These are phyloP conservation scores for Malus asiatica DNA, from an alignment of 306 rosid genomes.

Conservation along the genomic window DNA sequence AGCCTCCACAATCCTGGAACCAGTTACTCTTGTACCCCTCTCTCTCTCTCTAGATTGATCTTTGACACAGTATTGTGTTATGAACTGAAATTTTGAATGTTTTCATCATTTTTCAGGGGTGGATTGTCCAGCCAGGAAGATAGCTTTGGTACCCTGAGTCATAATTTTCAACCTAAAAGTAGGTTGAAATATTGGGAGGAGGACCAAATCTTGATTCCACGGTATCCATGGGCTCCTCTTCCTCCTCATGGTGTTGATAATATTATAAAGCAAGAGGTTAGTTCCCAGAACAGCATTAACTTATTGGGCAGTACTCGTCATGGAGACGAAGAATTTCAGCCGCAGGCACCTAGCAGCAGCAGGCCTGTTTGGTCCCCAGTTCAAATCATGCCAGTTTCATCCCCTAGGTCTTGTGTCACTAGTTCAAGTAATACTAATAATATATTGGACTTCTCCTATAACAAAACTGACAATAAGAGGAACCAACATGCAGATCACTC, in stretches of 20 bases:
- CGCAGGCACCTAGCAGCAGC: not conserved
- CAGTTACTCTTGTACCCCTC: slow-evolving; percentile 54
- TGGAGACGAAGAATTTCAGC: slow-evolving; percentile 33
- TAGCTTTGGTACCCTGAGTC: slow-evolving; percentile 23
- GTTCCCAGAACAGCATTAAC: slow-evolving; percentile 28
- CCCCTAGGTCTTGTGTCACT: slow-evolving; percentile 48
- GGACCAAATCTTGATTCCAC: slow-evolving; percentile 21
- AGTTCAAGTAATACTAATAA: slow-evolving; percentile 29
- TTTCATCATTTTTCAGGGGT: slow-evolving; percentile 35
- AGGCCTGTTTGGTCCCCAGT: slow-evolving; percentile 37
- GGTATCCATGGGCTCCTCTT: slow-evolving; percentile 7
- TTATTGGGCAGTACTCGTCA: slow-evolving; percentile 21
- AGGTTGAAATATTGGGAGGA: slow-evolving; percentile 45
- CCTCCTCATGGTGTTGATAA: slow-evolving; percentile 16
- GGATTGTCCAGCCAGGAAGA: slow-evolving; percentile 59
- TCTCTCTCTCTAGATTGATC: not conserved
- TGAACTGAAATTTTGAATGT: not conserved
- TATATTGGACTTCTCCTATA: slow-evolving; percentile 54
- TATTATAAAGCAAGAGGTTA: slow-evolving; percentile 49
- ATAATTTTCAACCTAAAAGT: slow-evolving; percentile 31
- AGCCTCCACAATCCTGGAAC: slow-evolving; percentile 54
- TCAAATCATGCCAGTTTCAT: slow-evolving; percentile 48
- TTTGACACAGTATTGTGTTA: not conserved
- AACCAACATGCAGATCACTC: slow-evolving; percentile 36
- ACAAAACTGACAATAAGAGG: slow-evolving; percentile 28